Percentiles rank a stretch among this genome's conserved stretches.
phyloP scores from a whole-genome alignment of 2,329 filamentous ascomycete species.

The Ascochyta rabiei region DNA sequence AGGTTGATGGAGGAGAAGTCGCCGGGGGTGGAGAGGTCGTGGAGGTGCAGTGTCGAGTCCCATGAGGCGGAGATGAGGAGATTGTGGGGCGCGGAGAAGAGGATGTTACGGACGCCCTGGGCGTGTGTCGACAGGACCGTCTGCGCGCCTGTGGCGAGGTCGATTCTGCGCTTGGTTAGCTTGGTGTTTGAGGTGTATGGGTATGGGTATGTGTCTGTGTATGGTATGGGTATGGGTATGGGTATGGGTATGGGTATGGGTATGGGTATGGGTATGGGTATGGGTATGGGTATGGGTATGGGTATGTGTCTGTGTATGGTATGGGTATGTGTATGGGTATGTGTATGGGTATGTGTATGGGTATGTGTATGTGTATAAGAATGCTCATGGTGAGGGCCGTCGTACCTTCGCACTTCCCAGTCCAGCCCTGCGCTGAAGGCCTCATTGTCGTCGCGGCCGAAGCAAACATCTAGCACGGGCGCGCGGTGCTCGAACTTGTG shows the following conservation, averaged over 20 bases:
- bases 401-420: slow-evolving; percentile 78
- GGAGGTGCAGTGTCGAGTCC: slow-evolving; percentile 89
- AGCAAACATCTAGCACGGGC: slow-evolving; percentile 90
- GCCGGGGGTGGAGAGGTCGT: slow-evolving; percentile 64
- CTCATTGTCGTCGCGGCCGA: slow-evolving; percentile 80
- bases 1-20: slow-evolving; percentile 71
- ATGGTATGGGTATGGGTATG: not conserved
- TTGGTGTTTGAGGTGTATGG: not conserved
- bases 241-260: not conserved
- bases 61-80: slow-evolving; percentile 90
- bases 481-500: slow-evolving; percentile 80
- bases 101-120: slow-evolving; percentile 80
- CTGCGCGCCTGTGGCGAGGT: slow-evolving; percentile 74
- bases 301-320: no score
- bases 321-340: not conserved
- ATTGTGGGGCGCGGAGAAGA: slow-evolving; percentile 76
- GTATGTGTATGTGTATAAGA: no score
- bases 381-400: slow-evolving; percentile 2
- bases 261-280: not conserved
- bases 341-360: not conserved
- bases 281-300: not conserved
- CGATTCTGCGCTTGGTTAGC: slow-evolving; percentile 57
- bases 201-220: no score
- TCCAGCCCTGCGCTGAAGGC: slow-evolving; percentile 88
- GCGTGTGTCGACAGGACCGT: slow-evolving; percentile 78